Base-by-base conservation (phyloP, 768 basidiomycete genomes). In the Trametes coccinea region DNA sequence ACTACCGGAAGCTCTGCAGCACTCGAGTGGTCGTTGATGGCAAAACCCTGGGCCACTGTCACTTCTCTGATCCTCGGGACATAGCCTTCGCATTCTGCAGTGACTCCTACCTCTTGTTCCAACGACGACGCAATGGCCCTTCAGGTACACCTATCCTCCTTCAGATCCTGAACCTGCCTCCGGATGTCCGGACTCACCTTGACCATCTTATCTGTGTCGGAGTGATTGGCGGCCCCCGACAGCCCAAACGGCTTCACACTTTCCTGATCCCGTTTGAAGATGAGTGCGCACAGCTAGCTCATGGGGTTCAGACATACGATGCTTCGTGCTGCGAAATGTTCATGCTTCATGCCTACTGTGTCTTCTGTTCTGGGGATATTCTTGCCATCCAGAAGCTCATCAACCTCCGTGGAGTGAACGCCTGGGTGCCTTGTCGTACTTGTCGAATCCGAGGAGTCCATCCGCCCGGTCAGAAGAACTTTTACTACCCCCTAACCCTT, bases 61-160 rank as follows among this genome's bases (percentile, higher is more conserved):
- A 69, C 66, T 84, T 84, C 56, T 66, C 67, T 0, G 72, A 74
- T 16, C 46, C 46, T 2, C 69, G 67, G 5, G 80, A 83, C 58
- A 71, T 83, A 29, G 79, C 80, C 2, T 69, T 83, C 6, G 75
- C 70, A 0, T 52, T 81, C 0, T 76, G 73, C 6, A 72, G 73
- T 0, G 80, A 84, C 67, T 76, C 81, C 2, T 80, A 79, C 66
- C 62, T 67, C 0, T 72, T 76, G 1, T 80, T 76, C 63, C 75
- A 76, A 46, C 60, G 67, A 34, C 27, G 13, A 76, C 77, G 0
- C 71, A 68, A 8, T 81, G 77, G 68, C 80, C 78, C 1, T 59
- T 83, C 5, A 60, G 34, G 34, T 37, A 37, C 34, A 37, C 34
- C 34, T 37, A 37, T 37, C 82, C 13, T 16, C 77, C 0, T 69